Base-by-base conservation (phyloP, 2,329 filamentous ascomycete species). In the Botrytis porri region DNA sequence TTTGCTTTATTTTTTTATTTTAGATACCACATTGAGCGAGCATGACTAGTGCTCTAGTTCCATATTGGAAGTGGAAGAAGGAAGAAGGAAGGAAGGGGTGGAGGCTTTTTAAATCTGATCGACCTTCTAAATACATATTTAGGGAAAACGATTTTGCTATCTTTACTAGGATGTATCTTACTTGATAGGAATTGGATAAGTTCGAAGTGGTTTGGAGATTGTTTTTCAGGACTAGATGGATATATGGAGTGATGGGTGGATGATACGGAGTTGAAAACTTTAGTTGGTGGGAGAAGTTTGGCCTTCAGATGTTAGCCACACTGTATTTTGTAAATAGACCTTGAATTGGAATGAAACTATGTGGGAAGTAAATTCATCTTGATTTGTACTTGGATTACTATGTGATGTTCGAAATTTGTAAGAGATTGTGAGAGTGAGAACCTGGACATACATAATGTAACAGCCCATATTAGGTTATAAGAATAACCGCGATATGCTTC, bases 21-120 rank as follows among this genome's bases (percentile, higher is more conserved):
- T 57, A 57, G 65, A 67, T 67, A 67, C 65, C 48, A 67, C 25
- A 37, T 18, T 41, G 48, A 41, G 65, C 48, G 48, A 41, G 65
- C 48, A 57, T 57, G 35, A 67, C 29, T 22, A 41, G 57, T 32
- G 65, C 35, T 67, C n/a, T 18, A 35, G 7, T 41, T 32, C n/a
- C n/a, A 51, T 3, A 32, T 35, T 18, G 35, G n/a, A 35, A 45
- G 39, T 54, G 12, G 9, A 69, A 10, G 18, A 14, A 22, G 43
- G n/a, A 69, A 18, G 12, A n/a, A n/a, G 29, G 39, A 18, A 37
- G 37, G 32, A 37, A 8, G 6, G 12, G 6, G 8, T 6, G 37
- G 54, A 32, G 48, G 16, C 7, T n/a, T 69, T 43, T 43, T 45
- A 43, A 25, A 25, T 61, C 61, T 32, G 16, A 14, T 45, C 25